These are phyloP conservation scores for Moricandia moricandioides DNA, from an alignment of 345 rosid species.

Conservation along the genomic window DNA sequence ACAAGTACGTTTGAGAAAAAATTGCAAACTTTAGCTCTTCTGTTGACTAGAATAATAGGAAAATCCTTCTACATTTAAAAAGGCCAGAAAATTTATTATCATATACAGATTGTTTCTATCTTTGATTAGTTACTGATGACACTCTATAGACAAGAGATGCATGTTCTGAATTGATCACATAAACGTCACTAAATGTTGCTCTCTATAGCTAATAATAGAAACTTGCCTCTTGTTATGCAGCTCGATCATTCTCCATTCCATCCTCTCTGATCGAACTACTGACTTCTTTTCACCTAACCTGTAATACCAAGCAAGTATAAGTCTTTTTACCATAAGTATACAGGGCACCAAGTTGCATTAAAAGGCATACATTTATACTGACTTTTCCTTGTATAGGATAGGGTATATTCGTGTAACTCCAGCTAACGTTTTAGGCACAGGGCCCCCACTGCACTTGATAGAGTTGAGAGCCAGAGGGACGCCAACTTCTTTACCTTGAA, in stretches of 20 bases:
- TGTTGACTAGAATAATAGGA: slow-evolving; percentile 1
- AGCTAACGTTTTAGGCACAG: slow-evolving; percentile 70
- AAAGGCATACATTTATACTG: slow-evolving; percentile 21
- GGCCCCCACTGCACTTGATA: slow-evolving; percentile 85
- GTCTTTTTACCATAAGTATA: slow-evolving; percentile 3
- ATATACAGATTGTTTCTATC: slow-evolving; percentile 9
- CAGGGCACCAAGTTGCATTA: slow-evolving; percentile 20
- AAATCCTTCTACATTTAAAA: slow-evolving; percentile 6
- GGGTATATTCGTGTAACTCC: slow-evolving; percentile 92
- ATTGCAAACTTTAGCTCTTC: neutral
- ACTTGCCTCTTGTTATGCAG: slow-evolving; percentile 46
- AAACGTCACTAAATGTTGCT: neutral
- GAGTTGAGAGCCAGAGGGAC: slow-evolving; percentile 84
- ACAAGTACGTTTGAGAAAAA: slow-evolving; percentile 6
- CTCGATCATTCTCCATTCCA: slow-evolving; percentile 61
- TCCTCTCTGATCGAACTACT: slow-evolving; percentile 78
- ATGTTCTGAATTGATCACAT: slow-evolving; percentile 5
- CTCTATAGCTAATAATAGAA: slow-evolving; percentile 2
- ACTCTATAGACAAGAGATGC: slow-evolving; percentile 10
- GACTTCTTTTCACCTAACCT: slow-evolving; percentile 64
- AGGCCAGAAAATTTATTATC: neutral
- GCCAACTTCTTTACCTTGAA: slow-evolving; percentile 62
- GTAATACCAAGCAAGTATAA: slow-evolving; percentile 18
- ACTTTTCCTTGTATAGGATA: slow-evolving; percentile 88
- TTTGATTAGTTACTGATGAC: slow-evolving; percentile 10